These are phyloP conservation scores for Polyrhizophydium stewartii DNA, from an alignment of 371 early-diverging fungal genomes.

Conservation along the genomic window DNA sequence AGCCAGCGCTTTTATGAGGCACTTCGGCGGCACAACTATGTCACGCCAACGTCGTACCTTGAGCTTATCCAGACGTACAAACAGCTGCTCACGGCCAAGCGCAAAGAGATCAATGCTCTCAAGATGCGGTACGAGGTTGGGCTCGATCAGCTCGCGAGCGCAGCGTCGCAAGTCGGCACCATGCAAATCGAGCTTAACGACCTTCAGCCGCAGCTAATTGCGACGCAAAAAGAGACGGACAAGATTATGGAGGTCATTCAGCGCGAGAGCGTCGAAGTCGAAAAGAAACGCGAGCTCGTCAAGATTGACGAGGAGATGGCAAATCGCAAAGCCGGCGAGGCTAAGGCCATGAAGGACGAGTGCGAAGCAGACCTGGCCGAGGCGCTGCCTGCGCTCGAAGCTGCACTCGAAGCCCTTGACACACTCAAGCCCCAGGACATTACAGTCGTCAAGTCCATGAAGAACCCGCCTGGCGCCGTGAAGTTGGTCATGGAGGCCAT, in stretches of 20 bases:
- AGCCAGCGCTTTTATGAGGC: conserved; percentile 37
- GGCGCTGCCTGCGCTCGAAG: conserved; percentile 50
- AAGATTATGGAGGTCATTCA: conserved; percentile 47
- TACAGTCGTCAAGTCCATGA: conserved; percentile 58
- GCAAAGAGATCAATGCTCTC: conserved; percentile 41
- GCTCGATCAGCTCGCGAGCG: conserved; percentile 47
- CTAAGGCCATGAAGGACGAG: conserved; percentile 54
- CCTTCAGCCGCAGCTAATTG: conserved; percentile 48
- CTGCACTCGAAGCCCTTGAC: conserved; percentile 48
- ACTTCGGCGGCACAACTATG: conserved; percentile 45
- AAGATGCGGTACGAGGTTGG: conserved; percentile 49
- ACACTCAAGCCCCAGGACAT: conserved; percentile 55
- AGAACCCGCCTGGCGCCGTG: conserved; percentile 56
- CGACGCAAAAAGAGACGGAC: conserved; percentile 49
- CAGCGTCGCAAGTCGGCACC: conserved; percentile 44
- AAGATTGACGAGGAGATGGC: conserved; percentile 51
- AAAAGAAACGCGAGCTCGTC: conserved; percentile 47
- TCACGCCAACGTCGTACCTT: conserved; percentile 50
- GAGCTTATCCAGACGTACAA: conserved; percentile 54
- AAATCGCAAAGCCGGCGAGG: conserved; percentile 48
- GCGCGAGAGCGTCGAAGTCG: conserved; percentile 46
- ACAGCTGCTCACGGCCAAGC: conserved; percentile 38
- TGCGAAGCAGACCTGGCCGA: conserved; percentile 51
- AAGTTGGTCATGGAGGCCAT: conserved; percentile 58
- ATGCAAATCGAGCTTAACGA: conserved; percentile 50